These are phyloP conservation scores for Cladophialophora psammophila DNA, from an alignment of 2,329 filamentous ascomycete species.

Conservation along the genomic window DNA sequence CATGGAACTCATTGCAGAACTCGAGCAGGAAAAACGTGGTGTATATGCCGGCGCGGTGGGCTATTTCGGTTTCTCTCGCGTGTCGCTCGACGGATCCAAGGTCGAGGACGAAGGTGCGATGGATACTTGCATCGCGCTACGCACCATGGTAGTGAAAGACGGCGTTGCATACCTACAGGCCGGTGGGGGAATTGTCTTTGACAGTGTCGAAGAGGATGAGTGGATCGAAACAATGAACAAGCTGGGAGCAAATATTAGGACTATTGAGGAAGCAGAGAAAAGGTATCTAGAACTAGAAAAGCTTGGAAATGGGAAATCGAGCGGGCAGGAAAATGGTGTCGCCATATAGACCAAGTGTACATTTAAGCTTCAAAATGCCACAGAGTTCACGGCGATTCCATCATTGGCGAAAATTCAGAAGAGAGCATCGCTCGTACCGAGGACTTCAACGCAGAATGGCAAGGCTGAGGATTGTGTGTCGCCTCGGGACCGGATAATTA, in stretches of 20 bases:
- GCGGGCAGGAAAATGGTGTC: conserved; percentile 30
- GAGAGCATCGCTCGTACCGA: background rate
- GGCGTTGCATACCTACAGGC: conserved; percentile 89
- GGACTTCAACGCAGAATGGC: background rate
- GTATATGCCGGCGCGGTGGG: conserved; percentile 96
- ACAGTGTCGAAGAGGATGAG: conserved; percentile 88
- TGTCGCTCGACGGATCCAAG: conserved; percentile 67
- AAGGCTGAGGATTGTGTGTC: background rate
- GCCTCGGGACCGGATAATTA: background rate
- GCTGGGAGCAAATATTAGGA: conserved; percentile 85
- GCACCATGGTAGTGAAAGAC: conserved; percentile 95
- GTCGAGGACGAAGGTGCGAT: conserved; percentile 77
- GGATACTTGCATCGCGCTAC: conserved; percentile 83
- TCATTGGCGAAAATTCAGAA: background rate
- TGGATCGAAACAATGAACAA: conserved; percentile 99
- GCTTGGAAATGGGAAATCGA: conserved; percentile 20
- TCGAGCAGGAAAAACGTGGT: conserved; percentile 92
- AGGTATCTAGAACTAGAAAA: conserved; percentile 60
- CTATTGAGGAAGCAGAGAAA: conserved; percentile 83
- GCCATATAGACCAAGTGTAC: conserved; percentile 24
- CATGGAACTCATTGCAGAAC: conserved; percentile 95
- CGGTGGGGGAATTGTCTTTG: conserved; percentile 88
- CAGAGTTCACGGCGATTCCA: background rate
- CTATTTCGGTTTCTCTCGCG: conserved; percentile 87
- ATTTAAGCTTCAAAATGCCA: background rate